Evolutionary conservation across 495 filamentous ascomycete species (phyloP), one percentile per base, ranked within the genome.

Genomic region (Lindgomyces ingoldianus): DNA sequence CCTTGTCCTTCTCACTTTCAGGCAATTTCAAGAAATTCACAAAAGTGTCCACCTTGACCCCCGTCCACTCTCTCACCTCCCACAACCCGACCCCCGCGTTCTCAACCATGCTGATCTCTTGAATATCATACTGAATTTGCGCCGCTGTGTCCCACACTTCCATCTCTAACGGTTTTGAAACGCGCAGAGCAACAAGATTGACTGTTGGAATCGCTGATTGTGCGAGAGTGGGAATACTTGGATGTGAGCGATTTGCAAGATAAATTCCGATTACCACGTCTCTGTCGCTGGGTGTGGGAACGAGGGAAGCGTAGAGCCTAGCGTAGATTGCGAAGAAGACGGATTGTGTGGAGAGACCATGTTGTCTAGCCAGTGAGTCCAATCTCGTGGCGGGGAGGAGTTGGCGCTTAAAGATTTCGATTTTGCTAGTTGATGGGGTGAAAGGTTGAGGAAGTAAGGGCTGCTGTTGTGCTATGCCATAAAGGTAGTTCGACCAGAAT

Each of bases 401-500:
- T 4, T 48, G 19, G 0, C 79, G 76, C 30, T 65, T 68, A 70
- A 79, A 82, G 42, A 80, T 54, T 56, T 81, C 79, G 39, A 70
- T 72, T 39, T 59, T 55, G 16, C 33, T 39, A 4, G n/a, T 26
- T 14, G 33, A 24, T 16, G 55, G 18, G 18, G 41, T 19, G n/a
- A 11, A 14, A 16, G 63, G 58, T 54, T 63, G 63, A 6, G 47
- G 29, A 0, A 68, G 21, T 49, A 60, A 29, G 44, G 55, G 10
- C 52, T 57, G 6, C 58, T 64, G 47, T 41, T 36, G 51, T 1
- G 29, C 12, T 18, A 50, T 44, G 63, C 64, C 2, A 65, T 71
- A 16, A 48, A 87, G 76, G 67, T 89, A 86, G 4, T 68, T 63
- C 1, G 67, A 78, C 86, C 86, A 89, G 73, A 88, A 89, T 9